phyloP scores from a whole-genome alignment of 2,329 filamentous ascomycete species.

The Cryphonectria naterciae region DNA sequence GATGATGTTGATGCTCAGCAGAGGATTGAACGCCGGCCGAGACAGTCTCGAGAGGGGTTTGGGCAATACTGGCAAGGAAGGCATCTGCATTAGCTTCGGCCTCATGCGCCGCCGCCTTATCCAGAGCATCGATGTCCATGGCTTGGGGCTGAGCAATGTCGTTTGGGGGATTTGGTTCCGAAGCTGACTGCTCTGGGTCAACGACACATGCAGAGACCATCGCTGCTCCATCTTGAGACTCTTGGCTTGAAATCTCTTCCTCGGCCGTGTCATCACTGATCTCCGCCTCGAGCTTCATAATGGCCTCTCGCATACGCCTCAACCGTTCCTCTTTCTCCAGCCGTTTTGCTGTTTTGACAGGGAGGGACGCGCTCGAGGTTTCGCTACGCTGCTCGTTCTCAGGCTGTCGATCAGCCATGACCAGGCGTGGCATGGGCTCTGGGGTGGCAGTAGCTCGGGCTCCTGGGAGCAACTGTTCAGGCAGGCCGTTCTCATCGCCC shows the following conservation, averaged over 20 bases:
- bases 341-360: slow-evolving; percentile 44
- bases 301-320: slow-evolving; percentile 49
- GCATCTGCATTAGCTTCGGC: not conserved
- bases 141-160: slow-evolving; percentile 20
- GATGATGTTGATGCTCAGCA: not conserved
- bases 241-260: slow-evolving; percentile 31
- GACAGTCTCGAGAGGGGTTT: not conserved
- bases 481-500: slow-evolving; percentile 31
- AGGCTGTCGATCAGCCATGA: slow-evolving; percentile 5
- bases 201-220: not conserved
- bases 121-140: slow-evolving; percentile 32
- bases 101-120: slow-evolving; percentile 8
- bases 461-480: slow-evolving; percentile 34
- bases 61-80: not conserved
- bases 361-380: slow-evolving; percentile 44
- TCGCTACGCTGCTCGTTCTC: slow-evolving; percentile 38
- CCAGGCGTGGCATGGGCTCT: slow-evolving; percentile 32
- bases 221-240: slow-evolving; percentile 34
- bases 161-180: not conserved
- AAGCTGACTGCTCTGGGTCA: not conserved
- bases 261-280: slow-evolving; percentile 43
- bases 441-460: slow-evolving; percentile 35
- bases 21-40: not conserved
- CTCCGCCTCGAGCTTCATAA: slow-evolving; percentile 55
- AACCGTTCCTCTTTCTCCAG: slow-evolving; percentile 53